Evolutionary conservation across 306 rosid genomes (phyloP), one percentile per base, ranked within the genome.

Genomic region (Chamaecrista fasciculata): DNA sequence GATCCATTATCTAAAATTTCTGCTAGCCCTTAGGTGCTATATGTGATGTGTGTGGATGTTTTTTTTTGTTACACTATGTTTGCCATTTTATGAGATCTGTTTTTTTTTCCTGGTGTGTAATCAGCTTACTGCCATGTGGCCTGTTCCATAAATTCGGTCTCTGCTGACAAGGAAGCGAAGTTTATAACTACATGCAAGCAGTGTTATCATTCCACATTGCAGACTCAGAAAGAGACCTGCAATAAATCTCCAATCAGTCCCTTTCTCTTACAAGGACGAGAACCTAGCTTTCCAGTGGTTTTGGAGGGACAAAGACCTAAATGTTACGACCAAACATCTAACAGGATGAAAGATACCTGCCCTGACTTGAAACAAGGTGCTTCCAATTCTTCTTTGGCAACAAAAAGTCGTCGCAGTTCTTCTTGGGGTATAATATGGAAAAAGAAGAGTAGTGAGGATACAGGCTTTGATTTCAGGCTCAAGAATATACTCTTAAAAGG

Each of bases 371-470:
- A 82, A 69, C 80, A 63, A 73, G 78, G 58, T 58, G 42, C 82
- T 73, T 78, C 79, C 61, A 77, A 62, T 16, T 71, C 86, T 48
- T 48, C 64, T 76, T 19, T 70, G 67, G 82, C 85, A 66, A 42
- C 76, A 31, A 88, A 86, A 78, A 80, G 74, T 59, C 80, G 80
- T 10, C 60, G 73, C 19, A 80, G 49, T 78, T 61, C 24, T 44
- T 86, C 90, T 52, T 91, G 97, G 99, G 99, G 99, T 39, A 40
- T 95, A 68, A 87, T 89, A 73, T 91, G 97, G 99, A 89, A 79
- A 70, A 91, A 82, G 88, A 93, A 80, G 88, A 79, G 14, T 15
- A 39, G 11, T 48, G 84, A 67, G 10, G 87, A 85, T 48, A 48
- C 78, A 8, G 89, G 78, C 62, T 31, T 66, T 36, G 73, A 81